phyloP scores from a whole-genome alignment of 306 rosid genomes.

The Cyamopsis tetragonoloba region DNA sequence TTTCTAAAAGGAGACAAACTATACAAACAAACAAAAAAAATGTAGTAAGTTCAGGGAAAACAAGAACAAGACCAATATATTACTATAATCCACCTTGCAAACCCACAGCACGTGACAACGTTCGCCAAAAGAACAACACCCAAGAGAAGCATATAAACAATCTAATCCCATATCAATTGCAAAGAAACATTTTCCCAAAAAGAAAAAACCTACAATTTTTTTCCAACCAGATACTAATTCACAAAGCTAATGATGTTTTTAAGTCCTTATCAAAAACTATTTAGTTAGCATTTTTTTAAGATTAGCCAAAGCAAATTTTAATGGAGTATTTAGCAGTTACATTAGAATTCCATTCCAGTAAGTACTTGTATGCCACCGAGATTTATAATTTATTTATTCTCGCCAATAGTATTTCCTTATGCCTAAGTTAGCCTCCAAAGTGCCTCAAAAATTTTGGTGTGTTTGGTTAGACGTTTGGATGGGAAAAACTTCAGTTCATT shows the following conservation, averaged over 20 bases:
- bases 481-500: too few relatives aligned
- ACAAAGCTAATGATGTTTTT: not conserved
- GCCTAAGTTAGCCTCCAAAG: not conserved
- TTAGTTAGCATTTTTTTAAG: not conserved
- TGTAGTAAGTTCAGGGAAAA: slow-evolving; percentile 1
- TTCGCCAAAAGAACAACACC: not conserved
- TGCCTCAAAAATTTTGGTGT: not conserved
- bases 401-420: not conserved
- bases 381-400: not conserved
- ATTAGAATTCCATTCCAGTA: not conserved
- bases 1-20: not conserved
- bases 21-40: not conserved
- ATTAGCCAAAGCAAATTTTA: not conserved
- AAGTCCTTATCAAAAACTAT: not conserved
- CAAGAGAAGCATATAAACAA: not conserved
- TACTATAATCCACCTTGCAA: not conserved
- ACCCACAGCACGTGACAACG: not conserved
- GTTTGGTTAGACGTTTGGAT: too few relatives aligned
- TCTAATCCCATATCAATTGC: not conserved
- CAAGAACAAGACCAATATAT: too few relatives aligned
- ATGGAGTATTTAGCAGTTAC: not conserved
- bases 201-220: not conserved
- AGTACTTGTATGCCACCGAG: not conserved
- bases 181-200: not conserved
- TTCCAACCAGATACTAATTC: too few relatives aligned